phyloP scores from a whole-genome alignment of 345 rosid species.

The Microcos paniculata region DNA sequence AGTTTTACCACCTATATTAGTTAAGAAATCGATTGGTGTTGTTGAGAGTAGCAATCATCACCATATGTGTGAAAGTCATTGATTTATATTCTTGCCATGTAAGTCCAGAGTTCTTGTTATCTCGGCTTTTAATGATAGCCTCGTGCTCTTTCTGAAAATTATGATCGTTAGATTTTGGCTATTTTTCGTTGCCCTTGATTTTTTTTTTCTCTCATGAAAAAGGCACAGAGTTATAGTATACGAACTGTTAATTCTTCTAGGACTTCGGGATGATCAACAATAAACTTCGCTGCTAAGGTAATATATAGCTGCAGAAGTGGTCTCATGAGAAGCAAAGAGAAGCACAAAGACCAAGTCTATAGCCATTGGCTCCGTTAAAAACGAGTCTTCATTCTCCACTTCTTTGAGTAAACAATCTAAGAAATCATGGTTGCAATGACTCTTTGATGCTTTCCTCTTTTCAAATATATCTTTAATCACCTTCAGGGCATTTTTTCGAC shows the following conservation, averaged over 20 bases:
- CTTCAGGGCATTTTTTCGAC: constrained; percentile 20
- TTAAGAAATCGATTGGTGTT: too few species aligned
- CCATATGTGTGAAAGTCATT: constrained; percentile 47
- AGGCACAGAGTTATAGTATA: too few species aligned
- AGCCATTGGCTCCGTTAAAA: constrained; percentile 20
- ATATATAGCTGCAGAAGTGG: constrained; percentile 30
- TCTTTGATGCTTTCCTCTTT: constrained; percentile 27
- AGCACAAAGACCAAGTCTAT: constrained; percentile 25
- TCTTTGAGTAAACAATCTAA: constrained; percentile 32
- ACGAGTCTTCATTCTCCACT: constrained; percentile 22
- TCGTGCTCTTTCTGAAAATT: constrained; percentile 39
- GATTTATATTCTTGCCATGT: constrained; percentile 49
- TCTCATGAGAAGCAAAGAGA: constrained; percentile 37
- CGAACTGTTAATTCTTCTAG: constrained; percentile 25
- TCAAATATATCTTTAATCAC: constrained; percentile 24
- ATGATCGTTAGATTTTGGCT: too few species aligned
- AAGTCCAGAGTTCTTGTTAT: constrained; percentile 9
- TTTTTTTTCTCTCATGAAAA: too few species aligned
- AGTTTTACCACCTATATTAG: too few species aligned
- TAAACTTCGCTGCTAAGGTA: constrained; percentile 26
- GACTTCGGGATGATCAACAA: constrained; percentile 30
- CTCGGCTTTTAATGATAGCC: constrained; percentile 24
- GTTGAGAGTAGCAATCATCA: neutral
- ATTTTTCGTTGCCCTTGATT: too few species aligned
- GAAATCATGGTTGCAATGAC: constrained; percentile 25